A percentile compares a stretch with the other conserved stretches of the same genome.
Conservation (phyloP, 1,284 basidiomycete genomes). For the Ustilago crameri region DNA sequence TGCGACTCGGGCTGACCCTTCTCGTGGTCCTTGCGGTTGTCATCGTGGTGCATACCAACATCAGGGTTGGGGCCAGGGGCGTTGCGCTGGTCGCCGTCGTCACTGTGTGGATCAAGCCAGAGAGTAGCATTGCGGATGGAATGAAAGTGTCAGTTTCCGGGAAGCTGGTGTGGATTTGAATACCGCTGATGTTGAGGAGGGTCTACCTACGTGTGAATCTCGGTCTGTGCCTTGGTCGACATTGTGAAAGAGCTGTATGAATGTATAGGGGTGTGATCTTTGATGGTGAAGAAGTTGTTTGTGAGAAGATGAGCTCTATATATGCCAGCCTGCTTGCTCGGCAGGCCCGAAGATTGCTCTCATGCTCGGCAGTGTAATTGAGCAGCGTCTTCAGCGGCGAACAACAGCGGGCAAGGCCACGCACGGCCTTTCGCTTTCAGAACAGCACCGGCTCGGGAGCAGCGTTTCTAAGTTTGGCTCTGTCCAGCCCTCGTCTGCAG, state of each 20-base stretch:
- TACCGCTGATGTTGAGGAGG: background rate
- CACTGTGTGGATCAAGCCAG: slow-evolving; percentile 19
- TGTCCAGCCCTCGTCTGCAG: background rate
- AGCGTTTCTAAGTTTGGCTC: slow-evolving; percentile 18
- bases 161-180: no score
- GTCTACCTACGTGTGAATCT: slow-evolving; percentile 47
- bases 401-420: background rate
- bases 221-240: slow-evolving; percentile 46
- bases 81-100: slow-evolving; percentile 57
- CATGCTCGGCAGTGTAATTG: slow-evolving; percentile 21
- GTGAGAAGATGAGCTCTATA: slow-evolving; percentile 11
- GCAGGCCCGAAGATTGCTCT: background rate
- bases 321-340: slow-evolving; percentile 4
- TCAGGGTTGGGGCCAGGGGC: slow-evolving; percentile 51
- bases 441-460: background rate
- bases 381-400: background rate
- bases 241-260: slow-evolving; percentile 13
- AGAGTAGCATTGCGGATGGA: background rate
- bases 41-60: slow-evolving; percentile 49
- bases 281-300: background rate
- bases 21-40: slow-evolving; percentile 58
- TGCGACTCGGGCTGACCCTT: slow-evolving; percentile 60
- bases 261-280: background rate
- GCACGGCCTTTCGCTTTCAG: no score
- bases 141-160: background rate